Evolutionary conservation across 176 grass and related monocot genomes (phyloP).

Genomic region (Ananas comosus): DNA sequence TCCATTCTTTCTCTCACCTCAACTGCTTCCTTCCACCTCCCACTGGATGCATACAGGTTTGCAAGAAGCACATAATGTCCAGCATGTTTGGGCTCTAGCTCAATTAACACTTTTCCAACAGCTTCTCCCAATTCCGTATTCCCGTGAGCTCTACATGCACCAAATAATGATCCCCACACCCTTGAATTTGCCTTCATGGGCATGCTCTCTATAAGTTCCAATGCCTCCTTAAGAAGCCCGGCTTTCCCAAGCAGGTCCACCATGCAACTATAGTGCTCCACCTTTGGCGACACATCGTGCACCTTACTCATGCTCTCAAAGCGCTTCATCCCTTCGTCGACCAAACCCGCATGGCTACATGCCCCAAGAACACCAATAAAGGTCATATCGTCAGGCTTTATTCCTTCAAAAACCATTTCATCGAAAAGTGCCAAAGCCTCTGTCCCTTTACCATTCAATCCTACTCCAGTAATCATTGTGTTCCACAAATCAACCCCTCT

Average conservation of each 20-base stretch:
- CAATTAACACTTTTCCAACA: conserved; percentile 3
- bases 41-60: neutral
- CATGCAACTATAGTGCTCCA: conserved; percentile 20
- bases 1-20: conserved; percentile 9
- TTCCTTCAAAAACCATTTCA: conserved; percentile 32
- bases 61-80: conserved; percentile 12
- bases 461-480: conserved; percentile 49
- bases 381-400: conserved; percentile 51
- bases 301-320: conserved; percentile 3
- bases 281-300: conserved; percentile 2
- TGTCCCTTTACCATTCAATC: conserved; percentile 41
- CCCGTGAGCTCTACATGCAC: conserved; percentile 8
- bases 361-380: conserved; percentile 66
- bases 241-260: conserved; percentile 11
- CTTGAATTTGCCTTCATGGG: conserved; percentile 7
- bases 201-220: conserved; percentile 5
- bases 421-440: conserved; percentile 38
- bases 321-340: conserved; percentile 12
- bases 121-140: neutral
- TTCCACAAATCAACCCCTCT: conserved; percentile 43
- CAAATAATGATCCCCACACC: conserved; percentile 10
- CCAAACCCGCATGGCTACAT: conserved; percentile 56
- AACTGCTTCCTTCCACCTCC: conserved; percentile 2
- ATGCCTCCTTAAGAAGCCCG: conserved; percentile 12
- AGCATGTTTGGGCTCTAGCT: conserved; percentile 8